Conservation (phyloP, 2,329 filamentous ascomycete genomes). For the Neocucurbitaria cava region DNA sequence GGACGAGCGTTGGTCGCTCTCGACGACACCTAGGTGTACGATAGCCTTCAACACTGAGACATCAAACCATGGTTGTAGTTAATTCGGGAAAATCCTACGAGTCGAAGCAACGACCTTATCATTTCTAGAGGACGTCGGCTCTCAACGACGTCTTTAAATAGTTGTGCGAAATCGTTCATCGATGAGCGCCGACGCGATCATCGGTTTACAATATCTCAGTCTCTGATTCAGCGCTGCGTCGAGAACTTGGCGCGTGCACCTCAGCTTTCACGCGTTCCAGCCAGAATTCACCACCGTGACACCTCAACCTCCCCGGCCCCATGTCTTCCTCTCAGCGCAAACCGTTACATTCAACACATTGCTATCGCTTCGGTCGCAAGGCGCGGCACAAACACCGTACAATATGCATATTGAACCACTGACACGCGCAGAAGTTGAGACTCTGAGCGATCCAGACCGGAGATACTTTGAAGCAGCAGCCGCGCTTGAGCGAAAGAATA, state of each 20-base stretch:
- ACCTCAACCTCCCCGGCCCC: slow-evolving; percentile 18
- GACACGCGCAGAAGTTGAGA: slow-evolving; percentile 28
- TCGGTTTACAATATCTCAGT: no score
- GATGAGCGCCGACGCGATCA: no score
- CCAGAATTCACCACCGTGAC: slow-evolving; percentile 20
- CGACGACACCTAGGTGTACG: no score
- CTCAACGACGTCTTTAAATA: no score
- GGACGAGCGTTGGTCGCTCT: no score
- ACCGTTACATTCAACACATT: slow-evolving; percentile 10
- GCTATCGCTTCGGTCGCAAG: slow-evolving; percentile 20
- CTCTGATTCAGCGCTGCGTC: not conserved
- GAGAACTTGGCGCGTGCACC: slow-evolving; percentile 15
- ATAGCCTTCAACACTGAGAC: no score
- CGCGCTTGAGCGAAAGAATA: slow-evolving; percentile 11
- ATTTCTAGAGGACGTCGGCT: no score
- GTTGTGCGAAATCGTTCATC: no score
- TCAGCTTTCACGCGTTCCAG: slow-evolving; percentile 20
- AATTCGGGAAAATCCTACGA: no score
- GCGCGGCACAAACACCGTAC: slow-evolving; percentile 23
- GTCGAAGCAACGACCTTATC: no score
- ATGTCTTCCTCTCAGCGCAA: slow-evolving; percentile 25
- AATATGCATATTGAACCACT: slow-evolving; percentile 39
- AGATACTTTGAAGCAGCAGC: slow-evolving; percentile 19
- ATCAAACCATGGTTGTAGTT: no score
- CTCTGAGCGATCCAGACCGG: slow-evolving; percentile 29